Conservation (phyloP, 176 grass and related monocot genomes). For the Aegilops longissima region DNA sequence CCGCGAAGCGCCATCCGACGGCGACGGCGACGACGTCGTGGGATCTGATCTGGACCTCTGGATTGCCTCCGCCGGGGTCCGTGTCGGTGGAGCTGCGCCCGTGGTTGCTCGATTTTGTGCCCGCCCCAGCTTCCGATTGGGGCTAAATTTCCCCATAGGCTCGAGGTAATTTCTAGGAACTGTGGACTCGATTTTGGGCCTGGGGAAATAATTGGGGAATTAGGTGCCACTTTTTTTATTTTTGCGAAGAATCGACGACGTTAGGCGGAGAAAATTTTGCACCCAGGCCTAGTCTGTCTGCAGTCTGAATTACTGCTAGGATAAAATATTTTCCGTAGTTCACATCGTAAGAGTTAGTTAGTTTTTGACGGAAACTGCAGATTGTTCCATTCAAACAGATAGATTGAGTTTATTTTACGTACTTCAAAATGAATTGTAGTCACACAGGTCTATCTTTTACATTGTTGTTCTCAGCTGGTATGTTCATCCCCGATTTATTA, state of each 20-base stretch:
- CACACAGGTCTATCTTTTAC: background rate
- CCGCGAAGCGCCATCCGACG: background rate
- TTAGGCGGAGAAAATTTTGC: background rate
- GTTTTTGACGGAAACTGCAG: background rate
- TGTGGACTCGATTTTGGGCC: background rate
- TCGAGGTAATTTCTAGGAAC: conserved; percentile 26
- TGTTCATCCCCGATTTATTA: background rate
- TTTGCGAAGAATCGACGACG: background rate
- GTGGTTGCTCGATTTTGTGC: background rate
- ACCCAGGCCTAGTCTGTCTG: background rate
- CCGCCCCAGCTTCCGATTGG: background rate
- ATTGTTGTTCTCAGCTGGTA: background rate
- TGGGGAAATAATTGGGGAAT: background rate
- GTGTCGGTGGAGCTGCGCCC: background rate
- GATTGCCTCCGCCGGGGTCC: background rate
- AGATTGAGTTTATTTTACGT: background rate
- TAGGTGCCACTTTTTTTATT: background rate
- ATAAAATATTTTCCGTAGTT: background rate
- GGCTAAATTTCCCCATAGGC: background rate
- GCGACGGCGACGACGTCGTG: background rate
- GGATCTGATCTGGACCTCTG: background rate
- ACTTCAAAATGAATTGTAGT: background rate
- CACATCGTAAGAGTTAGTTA: background rate
- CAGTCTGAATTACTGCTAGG: background rate
- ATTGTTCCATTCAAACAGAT: background rate